Evolutionary conservation across 1,284 basidiomycete species (phyloP), one percentile per base, ranked within the genome.

Genomic region (Cutaneotrichosporon daszewskae): DNA sequence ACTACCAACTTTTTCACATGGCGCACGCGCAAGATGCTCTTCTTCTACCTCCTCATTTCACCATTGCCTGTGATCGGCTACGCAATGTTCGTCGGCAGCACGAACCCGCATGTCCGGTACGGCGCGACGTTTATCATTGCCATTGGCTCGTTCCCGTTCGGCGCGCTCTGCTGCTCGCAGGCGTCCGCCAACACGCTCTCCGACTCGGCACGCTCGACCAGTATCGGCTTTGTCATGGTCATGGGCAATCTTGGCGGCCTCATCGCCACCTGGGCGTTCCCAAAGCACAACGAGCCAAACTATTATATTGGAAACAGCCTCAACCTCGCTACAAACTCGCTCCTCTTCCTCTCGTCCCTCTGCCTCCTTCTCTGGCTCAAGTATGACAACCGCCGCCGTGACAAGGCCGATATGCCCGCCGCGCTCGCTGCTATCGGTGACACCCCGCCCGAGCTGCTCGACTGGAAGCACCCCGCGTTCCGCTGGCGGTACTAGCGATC

Each of bases 121-220:
- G 60, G 49, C 14, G 55, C 62, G 24, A 49, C 69, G 10, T 68
- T 69, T 55, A 44, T 69, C 9, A 60, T 64, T 37, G 60, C 68
- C 47, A 59, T 61, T 12, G 68, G 68, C 12, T 59, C 59, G 7
- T 69, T 65, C 43, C 56, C 53, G 3, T 48, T 57, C 16, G 60
- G 60, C 3, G 59, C 62, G 9, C 44, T 62, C n/a, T n/a, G n/a
- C n/a, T n/a, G n/a, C n/a, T n/a, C n/a, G n/a, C n/a, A n/a, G n/a
- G n/a, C n/a, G n/a, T n/a, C n/a, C n/a, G n/a, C 33, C 39, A 49
- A 49, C 18, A 37, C 34, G 2, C 24, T 44, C 14, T 40, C 37
- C 28, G 49, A 51, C 49, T 34, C 33, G 12, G 49, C 32, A 1
- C 34, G 49, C 17, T 40, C 38, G 7, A 38, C 40, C 12, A 31